Conservation (phyloP, 1,284 basidiomycete genomes). For the Apiotrichum siamense region DNA sequence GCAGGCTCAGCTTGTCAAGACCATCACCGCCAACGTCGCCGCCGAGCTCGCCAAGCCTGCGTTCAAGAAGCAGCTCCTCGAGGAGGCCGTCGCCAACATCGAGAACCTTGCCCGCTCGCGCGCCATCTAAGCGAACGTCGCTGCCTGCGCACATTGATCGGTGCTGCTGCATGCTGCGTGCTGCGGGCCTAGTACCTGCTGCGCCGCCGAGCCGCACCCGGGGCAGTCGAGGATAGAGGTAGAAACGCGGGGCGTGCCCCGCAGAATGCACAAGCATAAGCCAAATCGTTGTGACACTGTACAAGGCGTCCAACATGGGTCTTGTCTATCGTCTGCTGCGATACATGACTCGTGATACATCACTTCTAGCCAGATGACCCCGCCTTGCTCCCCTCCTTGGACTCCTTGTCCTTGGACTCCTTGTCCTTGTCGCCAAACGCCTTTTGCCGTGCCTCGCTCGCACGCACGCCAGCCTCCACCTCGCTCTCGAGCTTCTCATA, state of each 20-base stretch:
- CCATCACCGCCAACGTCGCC: slow-evolving; percentile 79
- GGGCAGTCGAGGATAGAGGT: neutral
- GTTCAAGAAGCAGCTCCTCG: slow-evolving; percentile 84
- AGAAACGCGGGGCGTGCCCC: slow-evolving; percentile 8
- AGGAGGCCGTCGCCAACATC: slow-evolving; percentile 78
- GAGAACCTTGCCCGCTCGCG: slow-evolving; percentile 73
- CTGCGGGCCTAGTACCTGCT: no score
- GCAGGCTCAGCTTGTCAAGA: slow-evolving; percentile 82
- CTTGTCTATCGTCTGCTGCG: no score
- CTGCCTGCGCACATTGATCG: no score
- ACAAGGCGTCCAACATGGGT: neutral
- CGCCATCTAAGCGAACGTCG: slow-evolving; percentile 57
- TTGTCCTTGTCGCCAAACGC: neutral
- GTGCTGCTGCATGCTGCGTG: no score
- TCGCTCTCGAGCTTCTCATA: slow-evolving; percentile 37
- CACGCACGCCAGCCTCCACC: slow-evolving; percentile 35
- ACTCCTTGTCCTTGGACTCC: neutral
- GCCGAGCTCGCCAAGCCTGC: slow-evolving; percentile 80
- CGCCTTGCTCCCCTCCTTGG: no score
- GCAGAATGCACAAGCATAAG: slow-evolving; percentile 12
- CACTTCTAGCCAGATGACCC: no score
- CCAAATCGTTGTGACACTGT: neutral
- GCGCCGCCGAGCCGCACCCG: neutral
- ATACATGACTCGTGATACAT: no score
- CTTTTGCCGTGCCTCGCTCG: slow-evolving; percentile 11